Base-by-base conservation (phyloP, 1,284 basidiomycete genomes). In the Afroboletus lepidellus region DNA sequence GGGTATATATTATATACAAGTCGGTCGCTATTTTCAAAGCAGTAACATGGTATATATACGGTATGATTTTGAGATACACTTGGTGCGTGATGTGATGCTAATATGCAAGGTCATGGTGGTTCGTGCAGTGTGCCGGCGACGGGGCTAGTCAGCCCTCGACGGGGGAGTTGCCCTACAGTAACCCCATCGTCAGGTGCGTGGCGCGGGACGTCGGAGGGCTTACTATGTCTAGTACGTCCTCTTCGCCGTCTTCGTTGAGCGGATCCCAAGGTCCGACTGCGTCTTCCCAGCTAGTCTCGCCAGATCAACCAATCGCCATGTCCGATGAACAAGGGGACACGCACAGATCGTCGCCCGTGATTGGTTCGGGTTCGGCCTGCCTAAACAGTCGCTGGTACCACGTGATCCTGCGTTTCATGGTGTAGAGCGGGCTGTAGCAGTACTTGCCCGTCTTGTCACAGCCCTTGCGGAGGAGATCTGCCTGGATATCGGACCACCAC, bases 231-330 rank as follows among this genome's bases (percentile, higher is more conserved):
- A 65, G 16, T 7, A 30, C 13, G 27, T 69, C 66, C 25, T 54
- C 54, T 5, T 51, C 47, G 15, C 66, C 63, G 8, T 69, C 65
- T 4, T 69, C 61, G 39, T 62, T 29, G 41, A 69, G 61, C 0
- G 63, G 63, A 1, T 57, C 48, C 63, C 63, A 65, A 2, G 64
- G 63, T 3, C 48, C 7, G 0, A 2, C 0, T 3, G 20, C 56
- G 7, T 65, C 60, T 6, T 11, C n/a, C 66, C 65, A 67, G 18
- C 63, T 69, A 27, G 20, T n/a, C n/a, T n/a, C n/a, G n/a, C n/a
- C n/a, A n/a, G n/a, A n/a, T n/a, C n/a, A n/a, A n/a, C n/a, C n/a
- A n/a, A n/a, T n/a, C n/a, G n/a, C n/a, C n/a, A n/a, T n/a, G n/a
- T n/a, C n/a, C n/a, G n/a, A n/a, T n/a, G n/a, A 24, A n/a, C 21